Base-by-base conservation (phyloP, 768 basidiomycete genomes). In the Filobasidium floriforme region DNA sequence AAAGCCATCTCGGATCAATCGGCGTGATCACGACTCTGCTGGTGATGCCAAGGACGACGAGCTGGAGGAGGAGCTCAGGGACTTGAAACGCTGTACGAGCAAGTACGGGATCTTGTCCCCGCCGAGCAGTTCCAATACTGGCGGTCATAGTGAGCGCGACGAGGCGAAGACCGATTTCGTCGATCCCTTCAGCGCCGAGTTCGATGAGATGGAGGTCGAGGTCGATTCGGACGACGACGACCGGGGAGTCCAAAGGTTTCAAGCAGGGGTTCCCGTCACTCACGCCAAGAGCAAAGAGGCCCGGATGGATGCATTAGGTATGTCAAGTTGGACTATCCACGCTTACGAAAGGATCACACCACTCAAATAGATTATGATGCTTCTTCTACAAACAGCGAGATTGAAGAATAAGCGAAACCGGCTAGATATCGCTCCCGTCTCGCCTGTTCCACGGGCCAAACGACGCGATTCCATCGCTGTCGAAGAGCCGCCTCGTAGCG, bases 131-230 rank as follows among this genome's bases (percentile, higher is more conserved):
- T 49, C 46, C 6, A 14, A 3, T 5, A 22, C 18, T 22, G 22
- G 46, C 18, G 22, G 46, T 22, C 18, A 14, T 5, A 12, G 18
- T 4, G 18, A 49, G 22, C 3, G 43, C 43, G 18, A 14, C 15
- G 46, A 22, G 22, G 12, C 46, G 15, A 6, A 19, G 22, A 22
- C 46, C 15, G 46, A 49, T 18, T 18, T 22, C 12, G 22, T 57
- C 24, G 54, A 57, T 24, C 54, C 54, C 4, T 57, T 57, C 29
- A 32, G 15, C n/a, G 24, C 54, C 15, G 26, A 24, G 26, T 57
- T 3, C n/a, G 54, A 57, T 15, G 54, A 57, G 22, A 57, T 32
- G 18, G 54, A 57, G 24, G 54, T 26, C 18, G 54, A 57, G 54
- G 26, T 5, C 22, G 26, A 6, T 22, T 24, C 54, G 54, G 24